Evolutionary conservation across 2,329 filamentous ascomycete genomes (phyloP).

Genomic region (Ophiostoma quercus): DNA sequence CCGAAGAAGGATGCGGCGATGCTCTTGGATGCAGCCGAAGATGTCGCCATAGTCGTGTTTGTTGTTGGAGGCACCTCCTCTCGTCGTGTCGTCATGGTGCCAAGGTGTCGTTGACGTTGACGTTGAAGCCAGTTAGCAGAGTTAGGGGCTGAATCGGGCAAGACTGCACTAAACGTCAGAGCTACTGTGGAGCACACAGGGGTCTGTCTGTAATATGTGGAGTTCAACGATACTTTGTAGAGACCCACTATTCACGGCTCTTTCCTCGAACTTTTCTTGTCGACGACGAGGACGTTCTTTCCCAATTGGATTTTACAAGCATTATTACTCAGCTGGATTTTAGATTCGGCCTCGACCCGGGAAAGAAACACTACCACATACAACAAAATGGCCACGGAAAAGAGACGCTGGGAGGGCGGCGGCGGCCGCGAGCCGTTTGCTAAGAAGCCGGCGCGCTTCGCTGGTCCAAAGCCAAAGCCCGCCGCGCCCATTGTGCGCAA

Average conservation of each 20-base stretch:
- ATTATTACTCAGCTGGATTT: background rate
- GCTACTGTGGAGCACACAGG: constrained; percentile 1
- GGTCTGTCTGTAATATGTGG: constrained; percentile 4
- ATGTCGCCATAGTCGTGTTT: background rate
- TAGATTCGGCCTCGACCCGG: background rate
- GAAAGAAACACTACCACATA: background rate
- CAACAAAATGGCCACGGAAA: constrained; percentile 31
- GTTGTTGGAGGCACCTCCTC: background rate
- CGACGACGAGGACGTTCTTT: background rate
- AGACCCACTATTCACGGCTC: constrained; percentile 11
- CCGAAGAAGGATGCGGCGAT: constrained; percentile 33
- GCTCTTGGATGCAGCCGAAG: constrained; percentile 25
- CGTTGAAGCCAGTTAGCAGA: background rate
- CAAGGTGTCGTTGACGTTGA: background rate
- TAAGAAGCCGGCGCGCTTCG: constrained; percentile 33
- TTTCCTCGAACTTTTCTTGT: constrained; percentile 6
- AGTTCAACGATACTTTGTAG: background rate
- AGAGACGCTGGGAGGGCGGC: constrained; percentile 52
- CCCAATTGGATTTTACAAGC: background rate
- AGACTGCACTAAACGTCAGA: constrained; percentile 6
- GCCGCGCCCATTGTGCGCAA: constrained; percentile 36
- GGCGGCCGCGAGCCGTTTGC: constrained; percentile 27
- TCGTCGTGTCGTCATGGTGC: constrained; percentile 8
- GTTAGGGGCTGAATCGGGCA: background rate
- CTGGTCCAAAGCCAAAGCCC: background rate